Base-by-base conservation (phyloP, 495 filamentous ascomycete species). In the Neurospora sp. region DNA sequence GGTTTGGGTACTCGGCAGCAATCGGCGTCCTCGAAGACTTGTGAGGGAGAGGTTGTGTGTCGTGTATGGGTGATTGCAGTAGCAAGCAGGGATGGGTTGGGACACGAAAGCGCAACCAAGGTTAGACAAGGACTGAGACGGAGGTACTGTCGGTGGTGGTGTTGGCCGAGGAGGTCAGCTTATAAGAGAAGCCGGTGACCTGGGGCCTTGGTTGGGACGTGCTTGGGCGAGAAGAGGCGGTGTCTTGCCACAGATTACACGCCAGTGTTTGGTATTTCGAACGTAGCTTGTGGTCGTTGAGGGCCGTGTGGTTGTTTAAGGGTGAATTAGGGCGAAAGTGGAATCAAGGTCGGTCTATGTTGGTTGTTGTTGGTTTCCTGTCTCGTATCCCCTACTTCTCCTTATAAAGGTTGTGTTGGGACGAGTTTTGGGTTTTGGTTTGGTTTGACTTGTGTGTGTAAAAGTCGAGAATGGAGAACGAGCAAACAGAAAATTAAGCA, bases 1-100 rank as follows among this genome's bases (percentile, higher is more conserved):
- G 27, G 53, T 65, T 65, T 65, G 53, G 42, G 70, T 42, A 71
- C 44, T 74, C 70, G 73, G 70, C 37, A 69, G 69, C 22, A 41
- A 70, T 68, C 71, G 53, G 53, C 18, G 39, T 69, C 59, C 71
- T 69, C 48, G 68, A 69, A 69, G 35, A 68, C 71, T 72, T 4
- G 71, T 2, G 53, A 65, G 53, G 12, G 12, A 61, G 48, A 59
- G 22, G 48, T 59, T 31, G 53, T 61, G 53, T 61, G 53, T 35
- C 53, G 53, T 61, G 53, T 38, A 71, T 73, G 72, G 72, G 39
- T 72, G 39, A 41, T 59, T 74, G 73, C 73, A 72, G 73, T 16
- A 71, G 59, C 69, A 48, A 71, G 70, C 53, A 65, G 53, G 53
- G 53, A 65, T 35, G 53, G 27, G 53, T 65, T 35, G 53, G 53